Conservation (phyloP, 2,329 filamentous ascomycete genomes). For the Leptosphaerulina australis region DNA sequence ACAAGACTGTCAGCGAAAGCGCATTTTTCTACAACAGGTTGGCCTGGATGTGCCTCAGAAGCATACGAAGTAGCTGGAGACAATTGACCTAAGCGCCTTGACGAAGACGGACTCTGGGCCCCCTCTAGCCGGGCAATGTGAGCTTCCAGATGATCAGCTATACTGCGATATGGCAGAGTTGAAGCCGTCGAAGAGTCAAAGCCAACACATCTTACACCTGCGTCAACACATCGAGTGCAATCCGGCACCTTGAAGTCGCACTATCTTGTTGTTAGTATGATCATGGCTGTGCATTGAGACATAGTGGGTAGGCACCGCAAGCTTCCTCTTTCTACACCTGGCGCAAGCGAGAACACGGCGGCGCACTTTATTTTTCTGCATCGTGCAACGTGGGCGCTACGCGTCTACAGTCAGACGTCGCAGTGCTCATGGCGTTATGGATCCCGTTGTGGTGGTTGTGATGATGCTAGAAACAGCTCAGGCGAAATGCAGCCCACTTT, state of each 20-base stretch:
- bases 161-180: slow-evolving; percentile 39
- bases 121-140: slow-evolving; percentile 40
- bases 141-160: slow-evolving; percentile 43
- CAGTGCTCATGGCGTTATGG: slow-evolving; percentile 31
- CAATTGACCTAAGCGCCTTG: slow-evolving; percentile 22
- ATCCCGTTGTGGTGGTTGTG: slow-evolving; percentile 15
- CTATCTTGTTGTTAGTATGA: slow-evolving; percentile 31
- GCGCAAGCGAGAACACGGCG: slow-evolving; percentile 46
- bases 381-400: slow-evolving; percentile 24
- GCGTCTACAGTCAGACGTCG: slow-evolving; percentile 21
- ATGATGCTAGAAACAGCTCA: slow-evolving; percentile 13
- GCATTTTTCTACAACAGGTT: slow-evolving; percentile 31
- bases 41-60: slow-evolving; percentile 25
- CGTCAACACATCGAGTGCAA: slow-evolving; percentile 43
- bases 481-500: neutral
- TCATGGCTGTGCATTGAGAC: slow-evolving; percentile 11
- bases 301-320: slow-evolving; percentile 34
- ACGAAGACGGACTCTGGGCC: slow-evolving; percentile 21
- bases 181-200: slow-evolving; percentile 45
- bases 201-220: slow-evolving; percentile 40
- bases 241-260: slow-evolving; percentile 46
- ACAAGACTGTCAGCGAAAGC: slow-evolving; percentile 41
- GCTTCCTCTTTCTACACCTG: slow-evolving; percentile 45
- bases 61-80: slow-evolving; percentile 37
- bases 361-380: slow-evolving; percentile 45